phyloP scores from a whole-genome alignment of 345 rosid species.

The Anacardium occidentale region DNA sequence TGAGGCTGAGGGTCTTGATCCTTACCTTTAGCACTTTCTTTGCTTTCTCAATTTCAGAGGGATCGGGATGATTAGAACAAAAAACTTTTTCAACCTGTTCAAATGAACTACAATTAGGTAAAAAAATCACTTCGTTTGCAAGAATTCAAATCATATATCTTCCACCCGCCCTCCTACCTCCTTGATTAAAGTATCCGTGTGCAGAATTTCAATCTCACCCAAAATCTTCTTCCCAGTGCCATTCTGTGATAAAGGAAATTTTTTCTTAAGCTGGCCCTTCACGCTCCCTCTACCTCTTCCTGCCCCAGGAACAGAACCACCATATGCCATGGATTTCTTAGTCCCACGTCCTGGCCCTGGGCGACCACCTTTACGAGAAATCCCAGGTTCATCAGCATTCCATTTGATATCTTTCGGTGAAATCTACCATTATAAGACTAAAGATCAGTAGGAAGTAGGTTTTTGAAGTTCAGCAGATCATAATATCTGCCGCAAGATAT shows the following conservation, averaged over 20 bases:
- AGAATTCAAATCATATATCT: neutral
- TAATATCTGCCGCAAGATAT: neutral
- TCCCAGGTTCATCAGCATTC: slow-evolving; percentile 76
- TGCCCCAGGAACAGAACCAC: slow-evolving; percentile 52
- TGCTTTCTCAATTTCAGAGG: slow-evolving; percentile 73
- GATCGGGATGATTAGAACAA: slow-evolving; percentile 61
- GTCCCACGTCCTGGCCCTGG: slow-evolving; percentile 78
- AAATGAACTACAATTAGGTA: slow-evolving; percentile 14
- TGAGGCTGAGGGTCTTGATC: slow-evolving; percentile 1
- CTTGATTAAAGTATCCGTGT: slow-evolving; percentile 80
- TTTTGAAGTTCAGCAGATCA: neutral
- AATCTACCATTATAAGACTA: slow-evolving; percentile 47
- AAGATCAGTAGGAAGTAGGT: neutral
- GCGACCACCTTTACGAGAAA: slow-evolving; percentile 69
- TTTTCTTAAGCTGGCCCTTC: slow-evolving; percentile 50
- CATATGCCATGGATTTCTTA: slow-evolving; percentile 62
- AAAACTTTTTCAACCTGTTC: slow-evolving; percentile 88
- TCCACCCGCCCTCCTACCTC: slow-evolving; percentile 53
- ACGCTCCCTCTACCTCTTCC: slow-evolving; percentile 85
- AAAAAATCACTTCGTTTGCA: slow-evolving; percentile 3
- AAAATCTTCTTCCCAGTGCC: slow-evolving; percentile 73
- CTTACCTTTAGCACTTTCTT: slow-evolving; percentile 82
- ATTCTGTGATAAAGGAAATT: slow-evolving; percentile 53
- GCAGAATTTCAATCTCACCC: slow-evolving; percentile 87
- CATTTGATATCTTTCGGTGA: slow-evolving; percentile 88